Conservation (phyloP, 495 filamentous ascomycete species). For the Bryoglossum gracile region DNA sequence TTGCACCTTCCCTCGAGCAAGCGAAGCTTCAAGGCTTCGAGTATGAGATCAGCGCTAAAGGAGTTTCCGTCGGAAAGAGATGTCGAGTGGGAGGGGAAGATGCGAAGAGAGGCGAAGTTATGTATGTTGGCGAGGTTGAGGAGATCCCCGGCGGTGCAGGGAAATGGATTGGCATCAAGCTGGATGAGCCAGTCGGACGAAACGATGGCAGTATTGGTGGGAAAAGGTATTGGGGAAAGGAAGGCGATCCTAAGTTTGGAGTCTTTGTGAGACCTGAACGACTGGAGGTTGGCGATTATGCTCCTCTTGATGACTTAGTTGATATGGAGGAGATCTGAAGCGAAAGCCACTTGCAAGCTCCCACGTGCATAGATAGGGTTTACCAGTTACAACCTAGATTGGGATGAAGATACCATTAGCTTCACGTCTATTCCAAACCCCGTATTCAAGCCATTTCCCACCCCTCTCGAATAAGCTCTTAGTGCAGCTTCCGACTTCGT, state of each 20-base stretch:
- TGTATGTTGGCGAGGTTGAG: conserved; percentile 73
- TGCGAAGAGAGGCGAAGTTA: conserved; percentile 72
- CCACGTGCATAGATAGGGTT: too few relatives aligned
- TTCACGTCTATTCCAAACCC: too few relatives aligned
- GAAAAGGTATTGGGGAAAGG: conserved; percentile 65
- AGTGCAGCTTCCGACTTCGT: too few relatives aligned
- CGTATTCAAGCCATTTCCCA: too few relatives aligned
- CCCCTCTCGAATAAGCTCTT: too few relatives aligned
- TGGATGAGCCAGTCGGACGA: conserved; percentile 83
- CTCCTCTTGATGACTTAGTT: conserved; percentile 65
- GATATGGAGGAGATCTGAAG: conserved; percentile 80
- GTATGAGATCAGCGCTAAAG: conserved; percentile 56
- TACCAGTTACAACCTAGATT: too few relatives aligned
- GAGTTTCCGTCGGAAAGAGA: conserved; percentile 57
- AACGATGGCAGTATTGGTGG: conserved; percentile 84
- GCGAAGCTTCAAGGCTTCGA: conserved; percentile 60
- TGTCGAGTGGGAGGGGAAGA: conserved; percentile 59
- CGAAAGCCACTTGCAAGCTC: too few relatives aligned
- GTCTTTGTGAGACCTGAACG: conserved; percentile 87
- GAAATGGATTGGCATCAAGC: conserved; percentile 76
- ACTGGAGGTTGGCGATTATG: conserved; percentile 81
- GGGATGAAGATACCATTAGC: too few relatives aligned
- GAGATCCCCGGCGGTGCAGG: conserved; percentile 67
- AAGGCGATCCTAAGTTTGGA: conserved; percentile 59
- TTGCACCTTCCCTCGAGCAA: conserved; percentile 61